Base-by-base conservation (phyloP, 768 basidiomycete species). In the Lentinus brumalis region DNA sequence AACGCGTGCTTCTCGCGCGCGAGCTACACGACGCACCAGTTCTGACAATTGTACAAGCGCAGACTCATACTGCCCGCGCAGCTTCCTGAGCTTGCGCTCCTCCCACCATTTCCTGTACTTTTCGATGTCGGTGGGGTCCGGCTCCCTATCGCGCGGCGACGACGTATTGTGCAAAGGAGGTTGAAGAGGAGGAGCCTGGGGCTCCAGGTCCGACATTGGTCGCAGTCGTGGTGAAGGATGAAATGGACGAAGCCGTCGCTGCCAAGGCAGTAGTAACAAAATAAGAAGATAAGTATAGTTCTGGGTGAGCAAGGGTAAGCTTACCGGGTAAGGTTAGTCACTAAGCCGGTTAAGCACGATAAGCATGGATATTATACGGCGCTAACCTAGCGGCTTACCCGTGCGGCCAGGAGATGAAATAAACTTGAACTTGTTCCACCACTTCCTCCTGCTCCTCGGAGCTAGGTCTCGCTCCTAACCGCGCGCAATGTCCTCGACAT, bases 21-120 rank as follows among this genome's bases (percentile, higher is more conserved):
- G 18, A 26, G 21, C 30, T 35, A 57, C 44, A 31, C 40, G 35
- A 77, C 85, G 68, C 52, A 89, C 89, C 52, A 91, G 75, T 61
- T 91, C 84, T 0, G 83, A 79, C 21, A 92, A 77, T 59, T 86
- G 82, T 42, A 82, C 64, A 10, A 86, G 81, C 7, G 84, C 83
- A 21, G 86, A 85, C 75, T 94, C 87, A 67, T 94, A 94, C 69
- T 94, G 90, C 12, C 89, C 91, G 52, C 79, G 77, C 53, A 94
- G 75, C 67, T 83, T 84, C 57, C 87, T 78, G 35, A 83, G 81
- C 4, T 88, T 78, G n/a, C 92, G 83, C 53, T 89, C 83, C 71
- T 91, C 81, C 64, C 93, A 86, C 90, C 89, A 90, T 76, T 86
- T 77, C 32, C 76, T 70, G 4, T 91, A 70, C 51, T 83, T 85